Base-by-base conservation (phyloP, 2,329 filamentous ascomycete genomes). In the Pseudocercospora pini-densiflorae region DNA sequence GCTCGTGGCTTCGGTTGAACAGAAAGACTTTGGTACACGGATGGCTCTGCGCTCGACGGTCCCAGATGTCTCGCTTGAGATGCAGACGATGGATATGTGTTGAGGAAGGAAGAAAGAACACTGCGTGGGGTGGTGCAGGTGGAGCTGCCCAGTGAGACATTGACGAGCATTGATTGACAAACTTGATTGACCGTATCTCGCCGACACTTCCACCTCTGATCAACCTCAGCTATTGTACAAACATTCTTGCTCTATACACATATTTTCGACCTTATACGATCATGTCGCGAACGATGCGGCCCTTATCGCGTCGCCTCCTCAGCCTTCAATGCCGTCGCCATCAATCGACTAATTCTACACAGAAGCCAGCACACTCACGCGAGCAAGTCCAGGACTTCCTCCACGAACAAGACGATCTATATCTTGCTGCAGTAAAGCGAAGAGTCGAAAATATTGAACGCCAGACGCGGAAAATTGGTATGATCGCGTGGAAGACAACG, bases 281-380 rank as follows among this genome's bases (percentile, higher is more conserved):
- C 49, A 67, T 67, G 65, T 58, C 65, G 5, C 49, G 59, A 4
- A 16, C 27, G 12, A 64, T 67, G 65, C 65, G 59, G 1, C 61
- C 65, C 10, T 33, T 64, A 1, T 53, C 49, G 2, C 51, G 59
- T 14, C 53, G 65, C 9, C n/a, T 64, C 5, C 40, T 24, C 6
- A 49, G 6, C n/a, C 57, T 61, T 16, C 36, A 64, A 9, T 62
- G 51, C 23, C n/a, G 40, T 14, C 53, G 53, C 12, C 55, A 43
- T 29, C 6, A 40, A 19, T 60, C 60, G 53, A 61, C 40, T 7
- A 54, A 58, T 8, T 43, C 58, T 9, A 7, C 57, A 10, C 47
- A 58, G 40, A 45, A 36, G 12, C 58, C 58, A 59, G 40, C 24
- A 43, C 51, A 40, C n/a, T 65, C 58, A n/a, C 59, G 36, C 40